Evolutionary conservation across 2,329 filamentous ascomycete genomes (phyloP), one percentile per base, ranked within the genome.

Genomic region (Parastagonospora nodorum): DNA sequence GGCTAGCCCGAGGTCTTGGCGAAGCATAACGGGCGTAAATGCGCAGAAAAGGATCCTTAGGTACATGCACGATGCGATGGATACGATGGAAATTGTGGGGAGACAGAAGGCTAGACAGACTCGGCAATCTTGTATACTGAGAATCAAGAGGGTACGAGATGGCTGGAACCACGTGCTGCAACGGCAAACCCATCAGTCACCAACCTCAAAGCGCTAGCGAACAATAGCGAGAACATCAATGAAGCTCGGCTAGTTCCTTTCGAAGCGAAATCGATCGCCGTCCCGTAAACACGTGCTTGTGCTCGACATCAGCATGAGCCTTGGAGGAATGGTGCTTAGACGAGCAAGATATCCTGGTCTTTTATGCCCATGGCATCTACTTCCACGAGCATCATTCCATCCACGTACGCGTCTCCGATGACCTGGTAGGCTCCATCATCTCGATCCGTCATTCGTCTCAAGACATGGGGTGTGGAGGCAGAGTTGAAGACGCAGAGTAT

Each of bases 381-480:
- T 11, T 53, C 38, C 12, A 29, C 35, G 27, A 36, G 8, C 51
- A 53, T 50, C 5, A 53, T 12, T 15, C 16, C 39, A 37, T 38
- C 10, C 9, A 53, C 46, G 8, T 43, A 50, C 2, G 42, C 46
- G 16, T 47, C 42, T 4, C 50, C 46, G 7, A 53, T 7, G 1
- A 50, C 15, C 14, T 14, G 24, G 9, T 53, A 53, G 4, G 14
- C 32, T 27, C 35, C 30, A 1, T 15, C 24, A n/a, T n/a, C 11
- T 12, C 38, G 10, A n/a, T 30, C 36, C 3, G n/a, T 2, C 7
- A 29, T 30, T 28, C 11, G 36, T 4, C 43, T 35, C 16, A 47
- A 7, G 2, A 53, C 43, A 37, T 53, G 46, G 8, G 46, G 33
- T 12, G 46, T 47, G 19, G 29, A 8, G 3, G 51, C 36, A 14